Percentiles rank a stretch among this genome's conserved stretches.
These are phyloP conservation scores for Pythium plurisporium DNA, from an alignment of 352 stramenopile genomes.

Conservation along the genomic window DNA sequence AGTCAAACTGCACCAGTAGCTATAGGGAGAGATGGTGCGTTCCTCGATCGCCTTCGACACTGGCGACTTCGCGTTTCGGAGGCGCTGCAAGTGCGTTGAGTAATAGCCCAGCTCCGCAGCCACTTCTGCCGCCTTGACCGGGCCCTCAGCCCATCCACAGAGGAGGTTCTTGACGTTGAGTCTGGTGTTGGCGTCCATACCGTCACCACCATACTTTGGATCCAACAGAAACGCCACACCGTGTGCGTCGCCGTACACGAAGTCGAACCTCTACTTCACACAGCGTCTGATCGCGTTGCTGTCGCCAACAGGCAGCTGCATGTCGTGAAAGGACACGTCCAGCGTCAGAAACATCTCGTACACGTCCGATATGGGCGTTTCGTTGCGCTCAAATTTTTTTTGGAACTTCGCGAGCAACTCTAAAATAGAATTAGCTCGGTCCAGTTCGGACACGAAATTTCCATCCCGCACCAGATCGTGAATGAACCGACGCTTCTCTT, in stretches of 20 bases:
- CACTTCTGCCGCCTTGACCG: not conserved
- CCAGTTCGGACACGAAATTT: not conserved
- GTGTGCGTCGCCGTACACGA: slow-evolving; percentile 9
- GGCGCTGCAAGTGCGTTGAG: not conserved
- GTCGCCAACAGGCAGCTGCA: not conserved
- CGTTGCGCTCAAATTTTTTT: slow-evolving; percentile 2
- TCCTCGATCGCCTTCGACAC: not conserved
- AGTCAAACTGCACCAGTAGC: not conserved
- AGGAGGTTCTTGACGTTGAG: not conserved
- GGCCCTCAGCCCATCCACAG: not conserved
- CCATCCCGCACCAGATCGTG: not conserved
- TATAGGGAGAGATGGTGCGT: not conserved
- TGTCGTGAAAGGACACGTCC: not conserved
- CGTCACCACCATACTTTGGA: not conserved
- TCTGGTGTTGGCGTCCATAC: not conserved
- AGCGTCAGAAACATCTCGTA: not conserved
- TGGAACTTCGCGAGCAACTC: not conserved
- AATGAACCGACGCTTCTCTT: not conserved
- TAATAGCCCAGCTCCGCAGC: not conserved
- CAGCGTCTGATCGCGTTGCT: not conserved
- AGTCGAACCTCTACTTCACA: not conserved
- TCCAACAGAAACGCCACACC: slow-evolving; percentile 1
- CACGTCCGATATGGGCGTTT: not conserved
- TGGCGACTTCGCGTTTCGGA: not conserved
- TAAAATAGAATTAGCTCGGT: not conserved